phyloP scores from a whole-genome alignment of 345 rosid species.

The Stellera chamaejasme region DNA sequence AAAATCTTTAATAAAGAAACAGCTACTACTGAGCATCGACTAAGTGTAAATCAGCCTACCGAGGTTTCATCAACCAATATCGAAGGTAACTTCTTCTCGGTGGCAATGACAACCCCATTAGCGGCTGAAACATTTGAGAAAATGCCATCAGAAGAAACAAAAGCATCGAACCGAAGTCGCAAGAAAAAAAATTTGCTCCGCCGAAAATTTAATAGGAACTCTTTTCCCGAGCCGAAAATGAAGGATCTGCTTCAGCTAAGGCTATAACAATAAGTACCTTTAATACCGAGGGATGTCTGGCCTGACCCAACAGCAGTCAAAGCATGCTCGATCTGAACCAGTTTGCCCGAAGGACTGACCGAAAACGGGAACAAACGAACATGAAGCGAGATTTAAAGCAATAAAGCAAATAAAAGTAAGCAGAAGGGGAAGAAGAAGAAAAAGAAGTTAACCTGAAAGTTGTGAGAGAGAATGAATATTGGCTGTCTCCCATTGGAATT shows the following conservation, averaged over 20 bases:
- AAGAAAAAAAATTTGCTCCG: background rate
- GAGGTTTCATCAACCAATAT: slow-evolving; percentile 90
- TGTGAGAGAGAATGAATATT: slow-evolving; percentile 89
- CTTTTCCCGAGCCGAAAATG: background rate
- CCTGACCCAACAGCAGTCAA: slow-evolving; percentile 92
- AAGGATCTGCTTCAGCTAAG: background rate
- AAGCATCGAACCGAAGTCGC: background rate
- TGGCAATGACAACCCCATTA: slow-evolving; percentile 91
- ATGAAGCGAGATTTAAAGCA: background rate
- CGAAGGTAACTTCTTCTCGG: slow-evolving; percentile 89
- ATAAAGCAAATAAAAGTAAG: background rate
- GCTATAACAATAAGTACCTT: slow-evolving; percentile 31
- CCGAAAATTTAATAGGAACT: background rate
- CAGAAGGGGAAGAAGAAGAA: background rate
- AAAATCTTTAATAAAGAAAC: background rate
- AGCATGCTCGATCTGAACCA: slow-evolving; percentile 97
- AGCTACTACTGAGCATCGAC: background rate
- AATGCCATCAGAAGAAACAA: background rate
- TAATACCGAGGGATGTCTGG: slow-evolving; percentile 89
- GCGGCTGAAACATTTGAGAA: slow-evolving; percentile 44
- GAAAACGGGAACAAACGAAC: slow-evolving; percentile 5
- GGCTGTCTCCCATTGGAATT: slow-evolving; percentile 72
- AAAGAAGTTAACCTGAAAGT: slow-evolving; percentile 59
- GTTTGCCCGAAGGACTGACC: slow-evolving; percentile 90
- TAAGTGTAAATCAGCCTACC: slow-evolving; percentile 32